phyloP scores from a whole-genome alignment of 495 filamentous ascomycete genomes.

The Xylaria palmicola region DNA sequence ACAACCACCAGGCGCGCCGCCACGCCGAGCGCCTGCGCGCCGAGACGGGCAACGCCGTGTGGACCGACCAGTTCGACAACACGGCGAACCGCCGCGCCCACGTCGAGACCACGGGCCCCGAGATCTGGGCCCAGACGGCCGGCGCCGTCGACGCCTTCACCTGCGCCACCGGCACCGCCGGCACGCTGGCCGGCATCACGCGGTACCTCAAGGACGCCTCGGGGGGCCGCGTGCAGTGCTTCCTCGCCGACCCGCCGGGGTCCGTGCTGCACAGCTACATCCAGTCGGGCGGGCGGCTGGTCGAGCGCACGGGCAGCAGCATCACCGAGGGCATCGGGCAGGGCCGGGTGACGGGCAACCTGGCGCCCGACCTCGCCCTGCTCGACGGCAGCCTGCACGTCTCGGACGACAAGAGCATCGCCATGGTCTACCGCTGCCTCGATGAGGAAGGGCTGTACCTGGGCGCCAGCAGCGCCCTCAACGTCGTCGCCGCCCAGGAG shows the following conservation, averaged over 20 bases:
- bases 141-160: conserved; percentile 92
- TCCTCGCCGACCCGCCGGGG: conserved; percentile 91
- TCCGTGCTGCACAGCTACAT: conserved; percentile 92
- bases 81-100: conserved; percentile 89
- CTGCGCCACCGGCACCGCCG: conserved; percentile 89
- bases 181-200: conserved; percentile 87
- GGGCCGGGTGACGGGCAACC: conserved; percentile 92
- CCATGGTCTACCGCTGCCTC: conserved; percentile 96
- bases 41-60: conserved; percentile 75
- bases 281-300: conserved; percentile 74
- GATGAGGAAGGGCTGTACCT: conserved; percentile 96
- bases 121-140: conserved; percentile 92
- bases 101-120: conserved; percentile 93
- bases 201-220: conserved; percentile 82
- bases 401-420: conserved; percentile 88
- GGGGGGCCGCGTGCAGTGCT: conserved; percentile 80
- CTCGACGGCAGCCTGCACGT: conserved; percentile 86
- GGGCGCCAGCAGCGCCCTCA: conserved; percentile 89
- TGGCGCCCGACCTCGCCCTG: conserved; percentile 78
- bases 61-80: conserved; percentile 99
- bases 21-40: conserved; percentile 69
- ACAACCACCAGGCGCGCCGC: conserved; percentile 90
- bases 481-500: conserved; percentile 94
- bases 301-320: conserved; percentile 77
- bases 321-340: conserved; percentile 99